Percentiles rank a stretch among this genome's conserved stretches.
Evolutionary conservation across 202 grass and related monocot species (phyloP).

Genomic region (Zizania palustris): DNA sequence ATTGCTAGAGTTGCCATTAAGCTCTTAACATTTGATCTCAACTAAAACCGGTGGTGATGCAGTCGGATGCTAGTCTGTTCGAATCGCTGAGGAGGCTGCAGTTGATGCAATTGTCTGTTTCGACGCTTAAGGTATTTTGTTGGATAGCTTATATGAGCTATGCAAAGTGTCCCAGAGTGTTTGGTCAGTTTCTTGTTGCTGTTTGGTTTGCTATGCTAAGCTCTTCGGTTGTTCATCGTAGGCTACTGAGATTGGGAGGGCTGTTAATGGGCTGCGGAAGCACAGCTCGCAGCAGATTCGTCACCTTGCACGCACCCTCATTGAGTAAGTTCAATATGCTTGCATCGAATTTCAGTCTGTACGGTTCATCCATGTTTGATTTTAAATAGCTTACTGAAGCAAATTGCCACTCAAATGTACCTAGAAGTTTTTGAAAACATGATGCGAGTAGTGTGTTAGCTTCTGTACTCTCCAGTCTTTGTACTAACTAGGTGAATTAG

Average conservation of each 20-base stretch:
- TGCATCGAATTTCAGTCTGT: conserved; percentile 20
- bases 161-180: background rate
- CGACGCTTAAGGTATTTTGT: conserved; percentile 63
- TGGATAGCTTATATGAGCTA: conserved; percentile 5
- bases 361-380: conserved; percentile 21
- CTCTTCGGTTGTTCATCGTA: conserved; percentile 31
- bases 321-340: conserved; percentile 64
- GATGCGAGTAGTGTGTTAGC: background rate
- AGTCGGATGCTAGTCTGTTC: conserved; percentile 78
- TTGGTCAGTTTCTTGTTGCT: conserved; percentile 6
- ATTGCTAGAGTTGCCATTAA: background rate
- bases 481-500: background rate
- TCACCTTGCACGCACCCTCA: conserved; percentile 66
- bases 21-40: conserved; percentile 17
- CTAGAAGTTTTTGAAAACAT: conserved; percentile 1
- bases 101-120: conserved; percentile 80
- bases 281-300: conserved; percentile 74
- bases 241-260: conserved; percentile 91
- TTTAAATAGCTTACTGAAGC: background rate
- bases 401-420: conserved; percentile 16
- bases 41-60: conserved; percentile 15
- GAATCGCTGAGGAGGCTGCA: conserved; percentile 91
- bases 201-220: conserved; percentile 34
- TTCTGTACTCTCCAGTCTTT: background rate
- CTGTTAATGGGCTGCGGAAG: conserved; percentile 70